Evolutionary conservation across 257 asterid species (phyloP).

Genomic region (Gynochthodes officinalis): DNA sequence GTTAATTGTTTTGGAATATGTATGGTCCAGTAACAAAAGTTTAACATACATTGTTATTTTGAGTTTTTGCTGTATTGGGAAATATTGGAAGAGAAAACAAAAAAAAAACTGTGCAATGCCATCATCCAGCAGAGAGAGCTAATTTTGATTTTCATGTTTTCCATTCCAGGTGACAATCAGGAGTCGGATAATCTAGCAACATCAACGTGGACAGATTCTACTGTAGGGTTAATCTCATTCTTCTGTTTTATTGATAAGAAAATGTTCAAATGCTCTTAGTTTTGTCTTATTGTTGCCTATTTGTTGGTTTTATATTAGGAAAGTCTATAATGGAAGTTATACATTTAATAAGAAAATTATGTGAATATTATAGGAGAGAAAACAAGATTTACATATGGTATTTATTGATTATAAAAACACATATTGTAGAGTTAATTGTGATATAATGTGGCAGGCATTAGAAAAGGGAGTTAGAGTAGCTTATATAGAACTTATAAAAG

Average conservation of each 20-base stretch:
- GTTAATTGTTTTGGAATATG: background rate
- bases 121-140: slow-evolving; percentile 13
- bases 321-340: too few relatives aligned
- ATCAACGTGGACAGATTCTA: slow-evolving; percentile 70
- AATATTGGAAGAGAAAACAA: background rate
- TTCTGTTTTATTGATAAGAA: slow-evolving; percentile 1
- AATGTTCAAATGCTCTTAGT: background rate
- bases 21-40: background rate
- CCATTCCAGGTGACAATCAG: slow-evolving; percentile 52
- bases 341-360: too few relatives aligned
- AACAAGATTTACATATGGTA: too few relatives aligned
- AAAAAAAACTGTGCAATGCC: slow-evolving; percentile 6
- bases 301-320: too few relatives aligned
- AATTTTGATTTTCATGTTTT: background rate
- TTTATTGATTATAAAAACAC: too few relatives aligned
- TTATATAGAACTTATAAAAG: too few relatives aligned
- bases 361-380: too few relatives aligned
- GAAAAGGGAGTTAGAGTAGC: too few relatives aligned
- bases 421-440: too few relatives aligned
- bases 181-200: slow-evolving; percentile 59
- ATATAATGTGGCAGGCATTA: too few relatives aligned
- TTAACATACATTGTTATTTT: background rate
- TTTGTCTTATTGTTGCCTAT: background rate
- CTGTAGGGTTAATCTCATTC: slow-evolving; percentile 41
- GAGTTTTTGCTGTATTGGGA: background rate